Conservation (phyloP, 1,139 yeast genomes). For the Nakaseomyces glabratus region DNA sequence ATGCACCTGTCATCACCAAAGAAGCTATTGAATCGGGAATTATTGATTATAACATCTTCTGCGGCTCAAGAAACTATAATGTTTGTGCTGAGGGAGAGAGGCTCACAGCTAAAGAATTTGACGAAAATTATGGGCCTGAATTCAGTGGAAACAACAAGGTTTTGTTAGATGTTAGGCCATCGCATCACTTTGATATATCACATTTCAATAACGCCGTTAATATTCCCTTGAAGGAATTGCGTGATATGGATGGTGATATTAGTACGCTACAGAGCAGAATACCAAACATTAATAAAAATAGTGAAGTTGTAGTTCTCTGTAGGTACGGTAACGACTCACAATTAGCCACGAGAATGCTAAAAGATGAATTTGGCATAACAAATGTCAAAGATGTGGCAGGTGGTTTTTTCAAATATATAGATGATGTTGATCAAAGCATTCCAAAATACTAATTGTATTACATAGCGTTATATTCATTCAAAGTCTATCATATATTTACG, state of each 20-base stretch:
- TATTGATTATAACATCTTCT: slow-evolving; percentile 60
- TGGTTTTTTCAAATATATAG: slow-evolving; percentile 68
- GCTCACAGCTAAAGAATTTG: slow-evolving; percentile 41
- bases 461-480: too few relatives aligned
- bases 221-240: slow-evolving; percentile 48
- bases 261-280: slow-evolving; percentile 16
- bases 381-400: slow-evolving; percentile 65
- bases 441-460: slow-evolving; percentile 66
- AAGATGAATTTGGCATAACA: slow-evolving; percentile 39
- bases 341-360: slow-evolving; percentile 52
- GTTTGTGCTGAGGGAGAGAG: slow-evolving; percentile 41
- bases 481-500: too few relatives aligned
- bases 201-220: slow-evolving; percentile 52
- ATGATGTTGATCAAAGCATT: slow-evolving; percentile 46
- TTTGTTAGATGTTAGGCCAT: slow-evolving; percentile 74
- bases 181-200: slow-evolving; percentile 63
- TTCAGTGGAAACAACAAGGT: slow-evolving; percentile 22
- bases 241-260: slow-evolving; percentile 32
- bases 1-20: slow-evolving; percentile 37
- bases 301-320: slow-evolving; percentile 43
- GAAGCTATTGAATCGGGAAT: slow-evolving; percentile 39
- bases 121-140: slow-evolving; percentile 14
- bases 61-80: slow-evolving; percentile 52
- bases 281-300: slow-evolving; percentile 17
- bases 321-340: slow-evolving; percentile 91